These are phyloP conservation scores for Polygonum maritimum DNA, from an alignment of 148 eudicot species.

Conservation along the genomic window DNA sequence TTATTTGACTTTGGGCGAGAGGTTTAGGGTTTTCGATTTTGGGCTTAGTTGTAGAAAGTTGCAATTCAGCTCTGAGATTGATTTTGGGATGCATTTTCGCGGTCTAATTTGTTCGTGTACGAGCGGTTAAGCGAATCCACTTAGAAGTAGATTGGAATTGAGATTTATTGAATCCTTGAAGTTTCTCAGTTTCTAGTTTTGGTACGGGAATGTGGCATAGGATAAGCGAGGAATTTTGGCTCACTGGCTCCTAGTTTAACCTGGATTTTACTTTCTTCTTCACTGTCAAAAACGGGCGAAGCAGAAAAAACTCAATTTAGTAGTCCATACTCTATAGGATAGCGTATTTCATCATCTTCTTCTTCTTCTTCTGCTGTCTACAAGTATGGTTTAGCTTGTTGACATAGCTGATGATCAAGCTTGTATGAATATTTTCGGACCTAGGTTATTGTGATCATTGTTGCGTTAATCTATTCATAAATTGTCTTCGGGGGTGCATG, in stretches of 20 bases:
- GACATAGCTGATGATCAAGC: neutral
- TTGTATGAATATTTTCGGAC: neutral
- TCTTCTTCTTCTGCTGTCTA: too few species aligned
- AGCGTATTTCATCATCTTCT: too few species aligned
- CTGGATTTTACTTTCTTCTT: neutral
- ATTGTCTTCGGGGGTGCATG: neutral
- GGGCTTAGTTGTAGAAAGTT: neutral
- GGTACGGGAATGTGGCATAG: neutral
- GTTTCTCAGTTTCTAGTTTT: neutral
- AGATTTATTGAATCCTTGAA: neutral
- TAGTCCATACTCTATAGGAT: neutral
- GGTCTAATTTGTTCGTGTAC: neutral
- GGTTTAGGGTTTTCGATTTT: conserved; percentile 2
- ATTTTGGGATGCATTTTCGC: neutral
- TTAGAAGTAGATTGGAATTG: neutral
- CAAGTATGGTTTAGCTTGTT: neutral
- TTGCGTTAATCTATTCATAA: neutral
- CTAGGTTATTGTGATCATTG: neutral
- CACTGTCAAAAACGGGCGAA: too few species aligned
- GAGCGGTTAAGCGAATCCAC: neutral
- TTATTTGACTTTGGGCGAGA: neutral
- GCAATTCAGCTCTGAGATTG: neutral
- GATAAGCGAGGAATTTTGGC: neutral
- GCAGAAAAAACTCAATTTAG: neutral
- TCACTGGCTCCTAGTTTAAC: neutral